A percentile compares a stretch with the other conserved stretches of the same genome.
phyloP scores from a whole-genome alignment of 2,329 filamentous ascomycete genomes.

The Juglanconis oblonga region DNA sequence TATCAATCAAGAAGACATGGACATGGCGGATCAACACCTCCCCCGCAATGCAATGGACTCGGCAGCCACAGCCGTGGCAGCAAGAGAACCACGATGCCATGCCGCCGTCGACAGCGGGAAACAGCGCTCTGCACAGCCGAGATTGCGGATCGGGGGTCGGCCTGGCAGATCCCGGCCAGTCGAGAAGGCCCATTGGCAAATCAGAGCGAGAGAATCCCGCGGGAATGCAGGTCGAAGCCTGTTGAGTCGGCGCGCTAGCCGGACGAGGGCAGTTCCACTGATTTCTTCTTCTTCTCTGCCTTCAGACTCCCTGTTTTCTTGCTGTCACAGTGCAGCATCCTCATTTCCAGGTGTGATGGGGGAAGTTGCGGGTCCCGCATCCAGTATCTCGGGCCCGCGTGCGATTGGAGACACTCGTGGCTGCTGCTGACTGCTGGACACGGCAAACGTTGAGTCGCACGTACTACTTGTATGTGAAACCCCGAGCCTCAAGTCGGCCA shows the following conservation, averaged over 20 bases:
- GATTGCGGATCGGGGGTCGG: constrained; percentile 2
- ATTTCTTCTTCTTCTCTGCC: not conserved
- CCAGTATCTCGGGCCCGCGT: not conserved
- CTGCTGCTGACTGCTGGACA: not conserved
- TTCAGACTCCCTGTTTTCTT: constrained; percentile 1
- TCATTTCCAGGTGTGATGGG: constrained; percentile 6
- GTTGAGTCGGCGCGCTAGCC: not conserved
- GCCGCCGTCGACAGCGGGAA: not conserved
- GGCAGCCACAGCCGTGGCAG: not conserved
- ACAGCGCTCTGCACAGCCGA: constrained; percentile 4
- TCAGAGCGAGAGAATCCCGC: not conserved
- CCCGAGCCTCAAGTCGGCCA: not conserved
- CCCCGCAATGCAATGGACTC: not conserved
- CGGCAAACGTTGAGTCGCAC: not conserved
- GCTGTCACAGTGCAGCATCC: constrained; percentile 11
- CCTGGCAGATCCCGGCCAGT: not conserved
- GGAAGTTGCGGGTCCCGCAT: not conserved
- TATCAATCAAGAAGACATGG: not conserved
- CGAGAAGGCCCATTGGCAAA: not conserved
- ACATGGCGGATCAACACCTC: not conserved
- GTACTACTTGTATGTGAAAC: not conserved
- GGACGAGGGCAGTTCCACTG: not conserved
- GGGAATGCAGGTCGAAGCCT: not conserved
- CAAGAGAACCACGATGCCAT: not conserved
- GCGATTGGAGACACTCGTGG: not conserved